Evolutionary conservation across 352 stramenopile species (phyloP).

Genomic region (Phytophthora sojae): DNA sequence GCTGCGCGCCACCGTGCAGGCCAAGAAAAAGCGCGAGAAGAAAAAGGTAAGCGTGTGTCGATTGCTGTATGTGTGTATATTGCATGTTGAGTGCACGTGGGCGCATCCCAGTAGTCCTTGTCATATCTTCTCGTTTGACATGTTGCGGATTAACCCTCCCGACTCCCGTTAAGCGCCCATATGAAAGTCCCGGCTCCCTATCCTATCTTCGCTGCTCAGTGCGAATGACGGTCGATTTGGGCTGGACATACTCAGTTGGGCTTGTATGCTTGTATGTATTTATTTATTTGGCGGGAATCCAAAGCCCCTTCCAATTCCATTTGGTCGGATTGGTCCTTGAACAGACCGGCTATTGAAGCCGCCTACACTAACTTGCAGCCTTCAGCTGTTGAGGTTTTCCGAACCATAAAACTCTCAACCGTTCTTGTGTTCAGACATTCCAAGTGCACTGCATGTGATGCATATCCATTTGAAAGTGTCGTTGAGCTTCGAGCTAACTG

Average conservation of each 20-base stretch:
- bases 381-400: slow-evolving; percentile 90
- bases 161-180: slow-evolving; percentile 91
- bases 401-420: slow-evolving; percentile 80
- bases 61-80: slow-evolving; percentile 29
- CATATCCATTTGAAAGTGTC: neutral
- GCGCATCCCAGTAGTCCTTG: slow-evolving; percentile 92
- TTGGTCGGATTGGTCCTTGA: slow-evolving; percentile 91
- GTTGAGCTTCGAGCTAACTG: slow-evolving; percentile 12
- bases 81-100: slow-evolving; percentile 41
- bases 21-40: slow-evolving; percentile 92
- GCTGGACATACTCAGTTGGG: slow-evolving; percentile 50
- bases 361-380: slow-evolving; percentile 87
- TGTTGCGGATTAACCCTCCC: slow-evolving; percentile 92
- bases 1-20: slow-evolving; percentile 72
- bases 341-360: slow-evolving; percentile 93
- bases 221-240: slow-evolving; percentile 80
- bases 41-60: slow-evolving; percentile 79
- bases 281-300: slow-evolving; percentile 71
- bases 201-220: slow-evolving; percentile 61
- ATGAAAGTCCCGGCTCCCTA: slow-evolving; percentile 58
- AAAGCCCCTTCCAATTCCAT: slow-evolving; percentile 87
- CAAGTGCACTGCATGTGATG: slow-evolving; percentile 31
- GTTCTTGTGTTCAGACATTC: slow-evolving; percentile 93
- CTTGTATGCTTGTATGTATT: slow-evolving; percentile 23
- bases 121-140: slow-evolving; percentile 77